Conservation (phyloP, 768 basidiomycete genomes). For the Panaeolus cyanescens region DNA sequence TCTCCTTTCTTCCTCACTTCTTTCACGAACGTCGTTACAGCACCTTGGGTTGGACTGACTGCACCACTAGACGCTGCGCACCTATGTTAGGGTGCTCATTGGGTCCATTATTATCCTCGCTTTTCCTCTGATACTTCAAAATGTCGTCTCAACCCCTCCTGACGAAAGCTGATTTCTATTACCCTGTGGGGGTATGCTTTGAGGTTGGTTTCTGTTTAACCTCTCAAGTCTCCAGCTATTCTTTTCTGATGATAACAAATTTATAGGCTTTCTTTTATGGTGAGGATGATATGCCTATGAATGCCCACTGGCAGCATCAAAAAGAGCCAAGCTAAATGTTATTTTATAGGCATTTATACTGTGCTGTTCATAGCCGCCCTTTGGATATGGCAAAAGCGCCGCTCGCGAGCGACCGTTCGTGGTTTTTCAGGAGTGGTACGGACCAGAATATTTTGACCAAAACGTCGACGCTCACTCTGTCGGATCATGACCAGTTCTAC, state of each 20-base stretch:
- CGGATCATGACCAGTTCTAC: constrained; percentile 17
- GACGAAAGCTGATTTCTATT: neutral
- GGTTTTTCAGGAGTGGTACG: neutral
- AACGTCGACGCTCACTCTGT: neutral
- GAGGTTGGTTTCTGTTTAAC: too few species aligned
- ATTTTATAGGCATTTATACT: constrained; percentile 12
- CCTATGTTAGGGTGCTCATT: too few species aligned
- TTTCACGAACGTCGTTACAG: too few species aligned
- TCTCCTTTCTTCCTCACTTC: too few species aligned
- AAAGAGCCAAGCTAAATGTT: too few species aligned
- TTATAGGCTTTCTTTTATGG: neutral
- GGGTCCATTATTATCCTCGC: too few species aligned
- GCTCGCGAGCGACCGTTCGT: neutral
- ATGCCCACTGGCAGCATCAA: too few species aligned
- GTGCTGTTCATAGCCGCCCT: constrained; percentile 12
- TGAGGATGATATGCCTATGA: neutral
- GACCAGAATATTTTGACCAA: neutral
- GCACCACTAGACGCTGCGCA: too few species aligned
- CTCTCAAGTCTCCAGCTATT: neutral
- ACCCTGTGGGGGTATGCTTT: neutral
- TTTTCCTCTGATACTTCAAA: neutral
- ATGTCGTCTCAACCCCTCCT: neutral
- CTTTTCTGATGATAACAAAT: neutral
- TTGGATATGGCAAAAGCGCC: constrained; percentile 7
- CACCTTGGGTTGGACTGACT: too few species aligned